phyloP scores from a whole-genome alignment of 768 basidiomycete species.

The Tephrocybe rancida region DNA sequence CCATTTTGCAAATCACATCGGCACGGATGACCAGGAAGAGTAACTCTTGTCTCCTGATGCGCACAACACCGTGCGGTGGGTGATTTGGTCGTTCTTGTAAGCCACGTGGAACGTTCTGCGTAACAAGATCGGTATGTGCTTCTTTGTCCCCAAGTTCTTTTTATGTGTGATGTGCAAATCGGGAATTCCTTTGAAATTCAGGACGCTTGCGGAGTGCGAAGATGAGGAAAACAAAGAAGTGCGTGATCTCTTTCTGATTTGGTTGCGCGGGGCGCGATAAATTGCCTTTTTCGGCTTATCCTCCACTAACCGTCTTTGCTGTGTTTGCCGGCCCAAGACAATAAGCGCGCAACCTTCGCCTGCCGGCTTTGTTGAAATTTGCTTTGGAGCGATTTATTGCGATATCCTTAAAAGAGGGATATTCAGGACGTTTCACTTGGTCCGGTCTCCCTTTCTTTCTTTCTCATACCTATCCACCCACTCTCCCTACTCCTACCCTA shows the following conservation, averaged over 20 bases:
- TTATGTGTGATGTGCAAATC: constrained; percentile 12
- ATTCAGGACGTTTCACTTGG: constrained; percentile 13
- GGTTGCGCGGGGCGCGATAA: background rate
- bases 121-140: constrained; percentile 23
- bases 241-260: constrained; percentile 10
- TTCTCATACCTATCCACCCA: constrained; percentile 14
- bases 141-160: constrained; percentile 18
- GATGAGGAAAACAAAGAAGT: constrained; percentile 12
- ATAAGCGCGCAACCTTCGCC: constrained; percentile 16
- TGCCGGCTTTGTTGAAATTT: constrained; percentile 19
- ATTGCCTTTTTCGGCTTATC: constrained; percentile 14
- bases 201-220: constrained; percentile 3
- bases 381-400: constrained; percentile 5
- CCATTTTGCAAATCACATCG: constrained; percentile 3
- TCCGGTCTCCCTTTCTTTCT: constrained; percentile 14
- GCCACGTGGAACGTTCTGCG: constrained; percentile 12
- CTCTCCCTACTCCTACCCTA: constrained; percentile 18
- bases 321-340: constrained; percentile 13
- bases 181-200: constrained; percentile 12
- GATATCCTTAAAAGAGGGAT: constrained; percentile 16
- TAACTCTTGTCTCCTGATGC: constrained; percentile 1
- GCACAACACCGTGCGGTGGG: background rate
- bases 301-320: constrained; percentile 8
- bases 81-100: constrained; percentile 5
- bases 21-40: background rate